Conservation (phyloP, 1,284 basidiomycete species). For the Phellopilus nigrolimitatus region DNA sequence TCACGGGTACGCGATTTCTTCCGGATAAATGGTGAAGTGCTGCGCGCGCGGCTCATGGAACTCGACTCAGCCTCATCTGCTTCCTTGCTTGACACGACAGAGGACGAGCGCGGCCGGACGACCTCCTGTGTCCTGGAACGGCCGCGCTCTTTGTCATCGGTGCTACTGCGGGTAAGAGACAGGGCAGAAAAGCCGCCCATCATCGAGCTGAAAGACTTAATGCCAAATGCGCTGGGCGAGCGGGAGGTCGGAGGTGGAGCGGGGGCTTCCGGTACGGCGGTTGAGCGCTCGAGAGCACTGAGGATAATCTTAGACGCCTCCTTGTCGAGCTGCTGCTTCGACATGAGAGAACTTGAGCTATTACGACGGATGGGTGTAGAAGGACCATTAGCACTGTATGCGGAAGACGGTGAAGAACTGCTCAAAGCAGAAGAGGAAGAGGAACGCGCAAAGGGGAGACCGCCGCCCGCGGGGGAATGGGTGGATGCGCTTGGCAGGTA, state of each 20-base stretch:
- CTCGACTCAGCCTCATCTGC: conserved; percentile 30
- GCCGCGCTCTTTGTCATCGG: conserved; percentile 33
- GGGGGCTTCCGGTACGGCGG: conserved; percentile 26
- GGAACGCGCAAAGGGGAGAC: conserved; percentile 18
- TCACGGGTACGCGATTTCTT: conserved; percentile 60
- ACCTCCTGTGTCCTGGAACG: conserved; percentile 32
- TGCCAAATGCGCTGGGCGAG: conserved; percentile 47
- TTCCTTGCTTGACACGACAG: conserved; percentile 32
- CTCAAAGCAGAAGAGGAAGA: conserved; percentile 15
- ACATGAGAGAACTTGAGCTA: conserved; percentile 14
- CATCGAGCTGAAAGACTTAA: conserved; percentile 64
- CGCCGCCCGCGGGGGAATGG: conserved; percentile 12
- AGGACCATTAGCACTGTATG: conserved; percentile 14
- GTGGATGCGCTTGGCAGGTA: conserved; percentile 8
- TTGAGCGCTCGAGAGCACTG: conserved; percentile 49
- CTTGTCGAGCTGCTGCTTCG: conserved; percentile 37
- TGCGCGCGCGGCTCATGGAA: conserved; percentile 49
- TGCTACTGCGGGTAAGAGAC: conserved; percentile 49
- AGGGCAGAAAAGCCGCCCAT: conserved; percentile 61
- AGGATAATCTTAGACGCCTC: conserved; percentile 36
- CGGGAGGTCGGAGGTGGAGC: conserved; percentile 29
- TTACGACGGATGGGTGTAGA: conserved; percentile 14
- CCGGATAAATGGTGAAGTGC: conserved; percentile 66
- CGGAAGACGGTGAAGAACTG: conserved; percentile 11
- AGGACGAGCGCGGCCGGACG: conserved; percentile 46